Percentiles rank a stretch among this genome's conserved stretches.
Evolutionary conservation across 768 basidiomycete genomes (phyloP).

Genomic region (Naganishia onofrii): DNA sequence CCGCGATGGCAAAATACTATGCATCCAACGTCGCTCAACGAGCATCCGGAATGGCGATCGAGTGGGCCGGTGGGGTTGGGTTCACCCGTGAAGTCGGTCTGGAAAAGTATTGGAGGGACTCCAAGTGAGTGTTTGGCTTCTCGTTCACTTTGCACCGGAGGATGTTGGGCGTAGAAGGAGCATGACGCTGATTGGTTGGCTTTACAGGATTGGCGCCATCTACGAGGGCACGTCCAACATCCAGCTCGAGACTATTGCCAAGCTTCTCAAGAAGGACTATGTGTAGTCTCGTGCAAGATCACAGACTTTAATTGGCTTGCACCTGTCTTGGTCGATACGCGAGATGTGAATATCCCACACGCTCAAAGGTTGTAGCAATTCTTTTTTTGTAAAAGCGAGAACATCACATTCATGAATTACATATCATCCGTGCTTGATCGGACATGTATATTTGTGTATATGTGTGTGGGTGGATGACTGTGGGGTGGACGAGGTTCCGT

Average conservation of each 20-base stretch:
- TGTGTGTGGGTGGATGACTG: too few relatives aligned
- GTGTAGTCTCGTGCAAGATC: constrained; percentile 5
- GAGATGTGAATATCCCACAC: too few relatives aligned
- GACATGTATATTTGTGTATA: background rate
- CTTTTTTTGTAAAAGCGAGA: background rate
- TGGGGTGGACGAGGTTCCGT: background rate
- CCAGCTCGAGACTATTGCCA: constrained; percentile 92
- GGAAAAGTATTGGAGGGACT: constrained; percentile 77
- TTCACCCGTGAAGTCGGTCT: constrained; percentile 76
- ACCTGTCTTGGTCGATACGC: background rate
- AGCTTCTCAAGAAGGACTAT: constrained; percentile 59
- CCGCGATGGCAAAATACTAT: constrained; percentile 97
- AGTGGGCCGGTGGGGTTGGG: constrained; percentile 79
- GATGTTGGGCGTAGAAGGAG: background rate
- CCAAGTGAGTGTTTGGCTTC: constrained; percentile 25
- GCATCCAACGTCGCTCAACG: constrained; percentile 82
- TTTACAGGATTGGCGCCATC: constrained; percentile 47
- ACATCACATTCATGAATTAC: background rate
- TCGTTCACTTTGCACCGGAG: background rate
- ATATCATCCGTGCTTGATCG: background rate
- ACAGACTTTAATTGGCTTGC: background rate
- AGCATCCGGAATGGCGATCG: constrained; percentile 84
- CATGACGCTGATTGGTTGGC: background rate
- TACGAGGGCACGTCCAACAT: constrained; percentile 85
- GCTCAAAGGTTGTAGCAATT: constrained; percentile 6